phyloP scores from a whole-genome alignment of 441 rosid species.

The Gossypium schwendimanii region DNA sequence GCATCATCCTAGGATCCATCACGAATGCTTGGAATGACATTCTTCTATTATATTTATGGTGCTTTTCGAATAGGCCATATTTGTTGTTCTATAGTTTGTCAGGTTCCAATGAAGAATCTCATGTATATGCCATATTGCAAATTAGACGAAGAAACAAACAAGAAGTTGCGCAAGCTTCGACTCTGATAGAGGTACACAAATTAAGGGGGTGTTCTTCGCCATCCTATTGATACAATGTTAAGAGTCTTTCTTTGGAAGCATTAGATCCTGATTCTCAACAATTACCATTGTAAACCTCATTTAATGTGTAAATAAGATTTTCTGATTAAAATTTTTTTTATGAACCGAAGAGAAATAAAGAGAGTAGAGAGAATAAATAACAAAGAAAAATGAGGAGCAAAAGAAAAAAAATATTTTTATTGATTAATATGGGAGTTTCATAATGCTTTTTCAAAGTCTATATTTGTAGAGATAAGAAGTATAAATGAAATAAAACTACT shows the following conservation, averaged over 20 bases:
- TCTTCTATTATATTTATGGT: background rate
- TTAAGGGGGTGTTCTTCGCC: background rate
- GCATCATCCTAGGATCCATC: background rate
- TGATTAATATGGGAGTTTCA: too few relatives aligned
- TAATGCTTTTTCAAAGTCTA: too few relatives aligned
- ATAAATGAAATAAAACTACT: too few relatives aligned
- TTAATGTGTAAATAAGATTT: background rate
- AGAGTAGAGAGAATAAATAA: too few relatives aligned
- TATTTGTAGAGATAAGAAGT: too few relatives aligned
- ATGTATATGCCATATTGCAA: background rate
- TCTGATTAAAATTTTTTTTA: too few relatives aligned
- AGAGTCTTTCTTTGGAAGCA: background rate
- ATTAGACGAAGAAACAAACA: background rate
- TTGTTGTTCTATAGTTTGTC: background rate
- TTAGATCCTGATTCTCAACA: background rate
- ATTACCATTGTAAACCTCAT: background rate
- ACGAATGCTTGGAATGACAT: background rate
- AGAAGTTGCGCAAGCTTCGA: background rate
- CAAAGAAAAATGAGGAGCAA: too few relatives aligned
- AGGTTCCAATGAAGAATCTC: background rate
- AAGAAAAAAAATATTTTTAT: too few relatives aligned
- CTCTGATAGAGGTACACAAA: background rate
- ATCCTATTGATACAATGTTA: background rate
- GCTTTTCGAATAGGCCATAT: background rate
- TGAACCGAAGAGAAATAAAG: too few relatives aligned